Evolutionary conservation across 2,329 filamentous ascomycete species (phyloP), one percentile per base, ranked within the genome.

Genomic region (Hysterium pulicare): DNA sequence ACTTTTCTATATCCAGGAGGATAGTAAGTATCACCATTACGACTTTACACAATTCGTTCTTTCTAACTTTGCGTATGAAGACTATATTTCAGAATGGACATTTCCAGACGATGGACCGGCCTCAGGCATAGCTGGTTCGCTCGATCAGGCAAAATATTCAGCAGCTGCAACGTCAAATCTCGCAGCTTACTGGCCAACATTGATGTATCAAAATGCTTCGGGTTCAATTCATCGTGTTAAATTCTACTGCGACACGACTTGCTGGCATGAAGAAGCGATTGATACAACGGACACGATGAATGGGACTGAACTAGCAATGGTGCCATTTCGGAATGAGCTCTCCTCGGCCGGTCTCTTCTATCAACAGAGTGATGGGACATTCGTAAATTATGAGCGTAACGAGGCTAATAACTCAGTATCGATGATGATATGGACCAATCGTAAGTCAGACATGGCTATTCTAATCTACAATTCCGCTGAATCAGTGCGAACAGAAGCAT

Each of bases 131-230:
- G 26, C 11, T 16, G 38, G 9, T 35, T 31, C 15, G 10, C 8
- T 3, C 8, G 42, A 10, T 35, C 31, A 16, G 28, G 38, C 22
- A 22, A n/a, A n/a, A n/a, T n/a, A n/a, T n/a, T n/a, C n/a, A 4
- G 32, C 35, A 2, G 13, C 17, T 22, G 15, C 39, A 2, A 7
- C 24, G 11, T 42, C 43, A 3, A 19, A 32, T 16, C 23, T 46
- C 5, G 23, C 22, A 5, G 11, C 43, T 8, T 46, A 46, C 22
- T 46, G 43, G 43, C 43, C 43, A 3, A 38, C 42, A n/a, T 35
- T 46, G n/a, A 23, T 39, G 11, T 39, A 20, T 11, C 33, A 38
- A 21, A 39, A 36, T 21, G 9, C 28, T 4, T 7, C 22, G 4
- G n/a, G 15, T 3, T 15, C 15, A 13, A 22, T 46, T 11, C 33